Percentiles rank a stretch among this genome's conserved stretches.
These are phyloP conservation scores for Acrocalymma vagum DNA, from an alignment of 2,329 filamentous ascomycete genomes.

Conservation along the genomic window DNA sequence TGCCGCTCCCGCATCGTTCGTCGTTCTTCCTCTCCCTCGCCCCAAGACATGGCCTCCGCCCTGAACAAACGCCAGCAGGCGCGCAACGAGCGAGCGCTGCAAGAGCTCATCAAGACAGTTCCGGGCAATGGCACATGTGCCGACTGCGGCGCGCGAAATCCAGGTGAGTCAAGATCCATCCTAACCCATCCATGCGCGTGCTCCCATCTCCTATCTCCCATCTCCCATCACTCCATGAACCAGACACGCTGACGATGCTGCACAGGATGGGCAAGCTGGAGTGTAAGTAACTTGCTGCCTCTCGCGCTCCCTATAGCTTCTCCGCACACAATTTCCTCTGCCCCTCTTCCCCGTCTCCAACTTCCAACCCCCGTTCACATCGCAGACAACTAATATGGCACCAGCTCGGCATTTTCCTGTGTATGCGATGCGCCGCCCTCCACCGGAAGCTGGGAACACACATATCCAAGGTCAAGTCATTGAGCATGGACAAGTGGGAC, in stretches of 20 bases:
- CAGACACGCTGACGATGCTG: slow-evolving; percentile 46
- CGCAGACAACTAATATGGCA: slow-evolving; percentile 1
- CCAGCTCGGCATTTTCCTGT: slow-evolving; percentile 93
- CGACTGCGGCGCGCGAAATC: slow-evolving; percentile 90
- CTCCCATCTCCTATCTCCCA: slow-evolving; percentile 4
- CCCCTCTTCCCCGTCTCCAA: slow-evolving; percentile 13
- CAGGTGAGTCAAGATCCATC: slow-evolving; percentile 67
- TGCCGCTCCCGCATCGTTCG: too few species aligned
- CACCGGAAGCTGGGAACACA: slow-evolving; percentile 98
- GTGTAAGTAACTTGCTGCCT: slow-evolving; percentile 68
- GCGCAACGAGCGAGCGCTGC: slow-evolving; percentile 91
- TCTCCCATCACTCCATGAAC: too few species aligned
- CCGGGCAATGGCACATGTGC: slow-evolving; percentile 94
- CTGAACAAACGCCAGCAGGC: slow-evolving; percentile 97
- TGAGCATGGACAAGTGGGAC: slow-evolving; percentile 98
- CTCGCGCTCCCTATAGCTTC: not conserved
- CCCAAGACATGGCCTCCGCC: slow-evolving; percentile 69
- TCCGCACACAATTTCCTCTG: not conserved
- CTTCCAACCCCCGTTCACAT: slow-evolving; percentile 17
- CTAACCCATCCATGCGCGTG: slow-evolving; percentile 14
- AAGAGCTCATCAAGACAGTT: slow-evolving; percentile 85
- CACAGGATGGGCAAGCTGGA: slow-evolving; percentile 95
- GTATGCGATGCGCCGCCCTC: slow-evolving; percentile 94
- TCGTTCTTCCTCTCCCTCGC: slow-evolving; percentile 28
- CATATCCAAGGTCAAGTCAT: slow-evolving; percentile 97